These are phyloP conservation scores for Wilhelminamyces savonicus DNA, from an alignment of 805 yeast genomes.

Conservation along the genomic window DNA sequence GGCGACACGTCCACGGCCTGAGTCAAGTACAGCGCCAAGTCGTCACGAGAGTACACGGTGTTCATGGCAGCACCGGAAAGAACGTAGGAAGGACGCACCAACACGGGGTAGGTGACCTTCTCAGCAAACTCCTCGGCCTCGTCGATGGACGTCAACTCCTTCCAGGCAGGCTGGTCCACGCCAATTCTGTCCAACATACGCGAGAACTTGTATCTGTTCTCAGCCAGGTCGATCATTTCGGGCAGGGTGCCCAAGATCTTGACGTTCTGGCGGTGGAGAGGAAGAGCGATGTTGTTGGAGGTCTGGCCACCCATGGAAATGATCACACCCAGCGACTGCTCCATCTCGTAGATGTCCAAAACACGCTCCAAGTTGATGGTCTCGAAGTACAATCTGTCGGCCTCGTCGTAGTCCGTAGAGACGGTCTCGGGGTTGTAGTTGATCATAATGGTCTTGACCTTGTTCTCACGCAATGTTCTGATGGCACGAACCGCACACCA, in stretches of 20 bases:
- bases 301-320: constrained; percentile 99
- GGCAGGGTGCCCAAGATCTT: constrained; percentile 97
- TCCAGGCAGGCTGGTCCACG: constrained; percentile 99
- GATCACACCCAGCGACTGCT: constrained; percentile 84
- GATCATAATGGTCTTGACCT: constrained; percentile 89
- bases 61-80: constrained; percentile 99
- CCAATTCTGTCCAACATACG: constrained; percentile 95
- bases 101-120: constrained; percentile 85
- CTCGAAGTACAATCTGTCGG: constrained; percentile 93
- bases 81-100: constrained; percentile 96
- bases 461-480: constrained; percentile 82
- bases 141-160: constrained; percentile 84
- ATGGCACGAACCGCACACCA: constrained; percentile 99
- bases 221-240: constrained; percentile 97
- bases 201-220: constrained; percentile 95
- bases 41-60: constrained; percentile 86
- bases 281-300: constrained; percentile 91
- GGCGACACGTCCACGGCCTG: constrained; percentile 98
- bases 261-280: constrained; percentile 88
- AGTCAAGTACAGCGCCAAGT: constrained; percentile 75
- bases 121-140: constrained; percentile 94
- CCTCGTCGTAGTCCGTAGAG: constrained; percentile 98
- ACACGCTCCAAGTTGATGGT: constrained; percentile 92
- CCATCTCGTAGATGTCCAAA: constrained; percentile 89
- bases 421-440: constrained; percentile 99